Conservation (phyloP, 2,329 filamentous ascomycete species). For the Fusarium sacchari region DNA sequence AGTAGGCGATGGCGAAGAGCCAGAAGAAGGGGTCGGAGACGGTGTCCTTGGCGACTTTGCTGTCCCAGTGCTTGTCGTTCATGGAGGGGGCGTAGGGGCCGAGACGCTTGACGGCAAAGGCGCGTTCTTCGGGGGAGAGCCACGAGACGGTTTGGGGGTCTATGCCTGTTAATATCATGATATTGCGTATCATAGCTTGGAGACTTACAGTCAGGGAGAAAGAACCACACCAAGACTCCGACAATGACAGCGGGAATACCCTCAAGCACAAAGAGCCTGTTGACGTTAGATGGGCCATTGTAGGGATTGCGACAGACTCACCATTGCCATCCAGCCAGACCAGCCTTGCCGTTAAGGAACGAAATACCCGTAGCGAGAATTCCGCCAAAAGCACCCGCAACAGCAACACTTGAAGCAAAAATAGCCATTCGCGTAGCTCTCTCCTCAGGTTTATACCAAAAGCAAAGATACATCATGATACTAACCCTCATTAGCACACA, state of each 20-base stretch:
- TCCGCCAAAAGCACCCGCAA: constrained; percentile 70
- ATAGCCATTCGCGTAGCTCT: constrained; percentile 67
- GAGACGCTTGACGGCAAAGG: constrained; percentile 49
- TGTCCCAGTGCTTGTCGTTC: constrained; percentile 49
- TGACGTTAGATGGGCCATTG: rapidly evolving
- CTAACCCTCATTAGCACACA: constrained; percentile 9
- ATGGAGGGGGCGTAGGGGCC: constrained; percentile 48
- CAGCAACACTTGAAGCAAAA: constrained; percentile 67
- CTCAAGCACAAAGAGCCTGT: constrained; percentile 70
- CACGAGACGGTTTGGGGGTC: constrained; percentile 48
- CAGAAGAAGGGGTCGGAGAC: constrained; percentile 49
- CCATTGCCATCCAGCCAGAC: constrained; percentile 64
- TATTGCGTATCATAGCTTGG: no score
- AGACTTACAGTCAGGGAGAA: constrained; percentile 45
- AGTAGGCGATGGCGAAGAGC: constrained; percentile 47
- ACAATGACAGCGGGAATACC: constrained; percentile 46
- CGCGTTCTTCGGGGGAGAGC: constrained; percentile 48
- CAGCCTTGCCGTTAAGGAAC: constrained; percentile 57
- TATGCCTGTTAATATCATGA: neutral
- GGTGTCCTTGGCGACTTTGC: constrained; percentile 46
- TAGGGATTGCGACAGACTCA: neutral
- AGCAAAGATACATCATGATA: constrained; percentile 67
- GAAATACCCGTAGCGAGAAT: constrained; percentile 64
- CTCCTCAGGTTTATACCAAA: constrained; percentile 71
- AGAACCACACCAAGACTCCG: constrained; percentile 47